Evolutionary conservation across 441 rosid species (phyloP), one percentile per base, ranked within the genome.

Genomic region (Isatis lusitanica): DNA sequence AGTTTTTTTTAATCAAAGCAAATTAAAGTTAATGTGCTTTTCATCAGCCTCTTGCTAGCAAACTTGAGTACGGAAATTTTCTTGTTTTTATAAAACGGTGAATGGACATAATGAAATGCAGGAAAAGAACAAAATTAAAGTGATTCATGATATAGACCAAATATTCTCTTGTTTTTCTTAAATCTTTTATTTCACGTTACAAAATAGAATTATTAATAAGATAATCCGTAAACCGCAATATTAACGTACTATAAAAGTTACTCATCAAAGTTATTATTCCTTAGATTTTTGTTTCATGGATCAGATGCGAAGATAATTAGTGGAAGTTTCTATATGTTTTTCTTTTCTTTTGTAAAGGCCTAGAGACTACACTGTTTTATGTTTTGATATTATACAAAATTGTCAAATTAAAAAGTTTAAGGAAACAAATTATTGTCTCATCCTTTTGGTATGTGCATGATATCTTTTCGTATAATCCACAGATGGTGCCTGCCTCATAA

Each of bases 401-500:
- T n/a, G 13, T 57, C 43, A 46, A 60, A 42, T 12, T 68, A 35
- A 67, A n/a, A 2, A 2, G 10, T 60, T 15, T 51, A 35, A 24
- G 31, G 7, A 17, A 43, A 44, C 56, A 43, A 24, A 68, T 62
- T 0, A 62, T 43, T 52, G 51, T 53, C 28, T 51, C 62, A 68
- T 75, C 70, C 16, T 44, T 75, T 62, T 53, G 59, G 65, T 75
- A 13, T 75, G 48, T 74, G 58, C 60, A 56, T 56, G 12, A 42
- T 60, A 30, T 9, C 68, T 74, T 74, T 66, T 50, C 31, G 73
- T 21, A 61, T 53, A 53, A 68, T 63, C 57, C 70, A 68, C 70
- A 68, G 70, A 68, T 75, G 74, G 65, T 68, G 79, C 79, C 74
- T 75, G 43, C 43, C 64, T 8, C 74, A 68, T 68, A 44, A 24